Evolutionary conservation across 352 stramenopile species (phyloP).

Genomic region (Phytophthora pistaciae): DNA sequence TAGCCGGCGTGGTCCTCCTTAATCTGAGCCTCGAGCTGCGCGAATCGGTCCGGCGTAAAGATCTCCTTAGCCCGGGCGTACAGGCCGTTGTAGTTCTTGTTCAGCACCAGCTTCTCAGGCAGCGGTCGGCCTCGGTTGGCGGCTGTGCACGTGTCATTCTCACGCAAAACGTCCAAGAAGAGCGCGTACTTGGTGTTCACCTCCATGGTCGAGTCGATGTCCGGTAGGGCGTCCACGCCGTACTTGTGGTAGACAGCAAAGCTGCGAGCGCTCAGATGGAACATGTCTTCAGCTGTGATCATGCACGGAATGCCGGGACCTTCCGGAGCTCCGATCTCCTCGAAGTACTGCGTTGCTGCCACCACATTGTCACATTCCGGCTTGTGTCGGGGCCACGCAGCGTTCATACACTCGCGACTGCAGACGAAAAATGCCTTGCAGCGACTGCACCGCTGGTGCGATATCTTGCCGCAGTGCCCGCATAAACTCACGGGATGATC

Average conservation of each 20-base stretch:
- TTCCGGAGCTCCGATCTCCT: conserved; percentile 1
- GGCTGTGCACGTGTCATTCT: conserved; percentile 22
- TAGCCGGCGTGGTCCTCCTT: conserved; percentile 4
- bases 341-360: conserved; percentile 12
- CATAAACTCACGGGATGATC: conserved; percentile 13
- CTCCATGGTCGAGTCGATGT: conserved; percentile 9
- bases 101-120: conserved; percentile 35
- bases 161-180: conserved; percentile 26
- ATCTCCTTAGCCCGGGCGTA: conserved; percentile 25
- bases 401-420: conserved; percentile 27
- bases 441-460: conserved; percentile 3
- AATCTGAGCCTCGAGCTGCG: conserved; percentile 26
- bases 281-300: conserved; percentile 3
- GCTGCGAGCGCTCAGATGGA: conserved; percentile 10
- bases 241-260: conserved; percentile 17
- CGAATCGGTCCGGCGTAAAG: conserved; percentile 25
- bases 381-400: conserved; percentile 32
- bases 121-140: conserved; percentile 25
- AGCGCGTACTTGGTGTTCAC: conserved; percentile 21
- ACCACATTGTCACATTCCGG: conserved; percentile 28
- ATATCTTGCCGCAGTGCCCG: conserved; percentile 26
- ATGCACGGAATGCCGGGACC: conserved; percentile 1
- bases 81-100: conserved; percentile 38
- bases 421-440: conserved; percentile 34
- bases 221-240: conserved; percentile 13